These are phyloP conservation scores for Gorgonomyces haynaldii DNA, from an alignment of 192 early-diverging fungal species.

Conservation along the genomic window DNA sequence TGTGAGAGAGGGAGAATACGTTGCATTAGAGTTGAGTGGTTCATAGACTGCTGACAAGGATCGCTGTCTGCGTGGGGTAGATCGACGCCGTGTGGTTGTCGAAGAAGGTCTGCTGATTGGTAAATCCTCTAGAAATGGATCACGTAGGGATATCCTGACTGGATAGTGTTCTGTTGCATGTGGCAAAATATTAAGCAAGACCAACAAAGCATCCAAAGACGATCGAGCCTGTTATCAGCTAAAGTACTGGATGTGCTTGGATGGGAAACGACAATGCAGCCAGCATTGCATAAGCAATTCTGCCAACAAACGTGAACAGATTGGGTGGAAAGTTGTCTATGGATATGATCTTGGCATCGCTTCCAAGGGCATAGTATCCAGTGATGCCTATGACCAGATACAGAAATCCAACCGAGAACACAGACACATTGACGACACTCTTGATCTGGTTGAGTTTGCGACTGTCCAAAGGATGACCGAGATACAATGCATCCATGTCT, in stretches of 20 bases:
- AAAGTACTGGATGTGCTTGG: constrained; percentile 76
- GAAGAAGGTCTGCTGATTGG: not conserved
- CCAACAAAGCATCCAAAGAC: too few species aligned
- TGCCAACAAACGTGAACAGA: constrained; percentile 24
- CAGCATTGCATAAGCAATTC: constrained; percentile 64
- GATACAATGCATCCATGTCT: constrained; percentile 36
- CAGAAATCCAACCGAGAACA: constrained; percentile 50
- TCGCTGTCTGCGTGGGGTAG: too few species aligned
- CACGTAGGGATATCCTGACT: too few species aligned
- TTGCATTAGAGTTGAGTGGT: too few species aligned
- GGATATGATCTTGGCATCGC: constrained; percentile 60
- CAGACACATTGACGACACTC: constrained; percentile 52
- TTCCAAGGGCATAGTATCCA: constrained; percentile 79
- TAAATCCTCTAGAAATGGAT: constrained; percentile 1
- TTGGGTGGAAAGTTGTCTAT: constrained; percentile 24
- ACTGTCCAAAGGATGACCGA: constrained; percentile 61
- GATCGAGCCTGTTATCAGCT: too few species aligned
- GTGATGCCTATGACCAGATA: constrained; percentile 70
- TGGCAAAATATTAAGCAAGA: too few species aligned
- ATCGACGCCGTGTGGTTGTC: too few species aligned
- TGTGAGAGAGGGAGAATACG: not conserved
- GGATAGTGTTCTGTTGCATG: too few species aligned
- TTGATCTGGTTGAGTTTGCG: constrained; percentile 57
- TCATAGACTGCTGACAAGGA: too few species aligned
- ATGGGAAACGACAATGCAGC: constrained; percentile 78